Base-by-base conservation (phyloP, 495 filamentous ascomycete species). In the Parmelia sp. region DNA sequence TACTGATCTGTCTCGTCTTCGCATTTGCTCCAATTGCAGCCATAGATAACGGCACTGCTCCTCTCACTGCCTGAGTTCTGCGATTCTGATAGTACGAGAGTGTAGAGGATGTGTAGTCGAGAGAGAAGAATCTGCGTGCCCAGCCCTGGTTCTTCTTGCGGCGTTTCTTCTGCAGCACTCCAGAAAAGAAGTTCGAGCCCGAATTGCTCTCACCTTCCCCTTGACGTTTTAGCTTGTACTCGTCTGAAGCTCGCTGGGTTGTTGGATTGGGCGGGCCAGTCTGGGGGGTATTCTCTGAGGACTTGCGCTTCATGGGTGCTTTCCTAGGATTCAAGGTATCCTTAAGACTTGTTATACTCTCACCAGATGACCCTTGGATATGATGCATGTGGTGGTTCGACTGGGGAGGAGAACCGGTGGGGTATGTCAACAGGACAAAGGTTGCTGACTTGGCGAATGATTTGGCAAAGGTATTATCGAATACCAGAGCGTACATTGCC, bases 381-480 rank as follows among this genome's bases (percentile, higher is more conserved):
- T 83, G 69, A 80, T 85, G 55, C 74, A 90, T 74, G 69, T 92
- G 77, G 76, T 90, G 81, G 60, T 90, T 84, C 6, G 88, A 85
- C 66, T 91, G 90, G 0, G 95, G 94, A 27, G 91, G 88, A 19
- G 86, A 79, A 66, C 86, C 86, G 42, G 90, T 91, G 39, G 93
- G 91, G 69, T 97, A 96, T 19, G 91, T 97, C 67, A 97, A 82
- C 51, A 97, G 83, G 25, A 97, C 93, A 67, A 97, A 89, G 25
- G 93, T 97, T 17, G 90, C 90, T 45, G 89, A 96, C 76, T 98
- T 98, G 59, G 92, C 91, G 47, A 91, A 85, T 72, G 92, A 88
- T 77, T 96, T 97, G 58, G 92, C 95, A 74, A 97, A 97, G 39
- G 95, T 98, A 72, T 98, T 98, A 82, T 98, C 94, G 72, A 98